Evolutionary conservation across 495 filamentous ascomycete species (phyloP).

Genomic region (Staphylotrichum longicolle): DNA sequence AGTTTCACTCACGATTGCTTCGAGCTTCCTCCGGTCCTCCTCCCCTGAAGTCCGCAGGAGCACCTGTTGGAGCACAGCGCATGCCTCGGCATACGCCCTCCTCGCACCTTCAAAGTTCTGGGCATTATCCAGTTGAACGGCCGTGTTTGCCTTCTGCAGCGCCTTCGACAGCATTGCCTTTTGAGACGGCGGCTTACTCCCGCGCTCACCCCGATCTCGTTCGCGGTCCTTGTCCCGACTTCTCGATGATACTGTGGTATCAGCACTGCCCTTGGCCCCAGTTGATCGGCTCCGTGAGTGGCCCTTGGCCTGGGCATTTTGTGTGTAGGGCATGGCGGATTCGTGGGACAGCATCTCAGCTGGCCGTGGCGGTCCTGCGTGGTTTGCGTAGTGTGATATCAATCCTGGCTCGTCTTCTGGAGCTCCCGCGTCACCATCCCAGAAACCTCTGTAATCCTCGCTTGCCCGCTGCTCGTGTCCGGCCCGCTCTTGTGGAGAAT

Average conservation of each 20-base stretch:
- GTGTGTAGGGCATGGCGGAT: conserved; percentile 35
- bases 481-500: conserved; percentile 18
- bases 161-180: conserved; percentile 93
- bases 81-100: conserved; percentile 88
- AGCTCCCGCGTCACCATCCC: conserved; percentile 29
- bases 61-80: conserved; percentile 78
- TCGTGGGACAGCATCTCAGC: conserved; percentile 15
- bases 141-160: conserved; percentile 90
- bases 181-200: conserved; percentile 57
- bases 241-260: conserved; percentile 37
- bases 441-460: conserved; percentile 23
- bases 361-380: conserved; percentile 18
- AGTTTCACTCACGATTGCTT: conserved; percentile 72
- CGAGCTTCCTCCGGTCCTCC: conserved; percentile 82
- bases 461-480: conserved; percentile 12
- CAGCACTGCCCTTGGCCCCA: conserved; percentile 42
- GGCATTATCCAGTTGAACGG: conserved; percentile 90
- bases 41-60: conserved; percentile 75
- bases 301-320: conserved; percentile 39
- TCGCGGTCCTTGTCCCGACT: conserved; percentile 27
- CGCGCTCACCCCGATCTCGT: conserved; percentile 12
- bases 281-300: conserved; percentile 52
- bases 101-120: conserved; percentile 92
- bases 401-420: conserved; percentile 23
- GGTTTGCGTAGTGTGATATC: conserved; percentile 20